Evolutionary conservation across 1,139 yeast genomes (phyloP).

Genomic region (Pichia terricola): DNA sequence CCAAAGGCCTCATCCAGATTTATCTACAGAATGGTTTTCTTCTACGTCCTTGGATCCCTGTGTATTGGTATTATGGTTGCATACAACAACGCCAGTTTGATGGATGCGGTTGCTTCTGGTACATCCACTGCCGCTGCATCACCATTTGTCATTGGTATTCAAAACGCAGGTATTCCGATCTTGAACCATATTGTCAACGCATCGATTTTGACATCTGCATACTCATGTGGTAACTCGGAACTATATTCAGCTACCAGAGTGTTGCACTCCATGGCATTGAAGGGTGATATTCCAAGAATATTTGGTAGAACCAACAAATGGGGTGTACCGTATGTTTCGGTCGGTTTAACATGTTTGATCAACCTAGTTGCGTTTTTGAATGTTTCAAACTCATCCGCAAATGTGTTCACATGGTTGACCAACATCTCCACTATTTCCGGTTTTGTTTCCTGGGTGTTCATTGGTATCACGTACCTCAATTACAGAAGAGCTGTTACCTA

Average conservation of each 20-base stretch:
- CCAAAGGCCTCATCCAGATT: constrained; percentile 39
- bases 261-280: constrained; percentile 29
- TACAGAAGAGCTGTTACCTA: constrained; percentile 44
- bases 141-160: constrained; percentile 44
- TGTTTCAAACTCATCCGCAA: constrained; percentile 21
- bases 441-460: constrained; percentile 35
- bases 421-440: constrained; percentile 37
- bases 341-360: constrained; percentile 27
- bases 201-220: constrained; percentile 33
- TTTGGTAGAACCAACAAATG: constrained; percentile 32
- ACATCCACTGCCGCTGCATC: constrained; percentile 32
- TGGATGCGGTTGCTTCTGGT: constrained; percentile 10
- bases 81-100: constrained; percentile 10
- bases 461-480: constrained; percentile 38
- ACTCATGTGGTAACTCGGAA: constrained; percentile 33
- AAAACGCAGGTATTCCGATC: constrained; percentile 27
- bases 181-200: constrained; percentile 33
- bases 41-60: constrained; percentile 39
- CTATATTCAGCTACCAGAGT: constrained; percentile 31
- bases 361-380: constrained; percentile 29
- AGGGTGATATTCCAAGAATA: constrained; percentile 40
- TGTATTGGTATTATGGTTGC: constrained; percentile 31
- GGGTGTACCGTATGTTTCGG: constrained; percentile 36
- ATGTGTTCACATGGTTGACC: constrained; percentile 31
- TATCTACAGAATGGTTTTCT: constrained; percentile 37